Evolutionary conservation across 495 filamentous ascomycete species (phyloP).

Genomic region (Hypoxylon fragiforme): DNA sequence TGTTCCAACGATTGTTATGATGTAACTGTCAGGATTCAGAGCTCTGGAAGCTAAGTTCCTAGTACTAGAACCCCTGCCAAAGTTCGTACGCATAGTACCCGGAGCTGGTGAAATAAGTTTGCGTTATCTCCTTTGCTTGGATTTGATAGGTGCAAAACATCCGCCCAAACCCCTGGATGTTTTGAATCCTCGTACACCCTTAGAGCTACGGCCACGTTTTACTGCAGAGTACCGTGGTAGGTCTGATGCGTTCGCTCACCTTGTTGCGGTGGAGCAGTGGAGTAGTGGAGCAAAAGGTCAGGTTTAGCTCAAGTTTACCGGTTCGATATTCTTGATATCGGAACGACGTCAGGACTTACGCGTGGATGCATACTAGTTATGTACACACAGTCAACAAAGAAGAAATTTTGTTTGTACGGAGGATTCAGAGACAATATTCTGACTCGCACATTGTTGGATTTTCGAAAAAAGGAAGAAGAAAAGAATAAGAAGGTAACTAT

Average conservation of each 20-base stretch:
- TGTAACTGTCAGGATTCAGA: background rate
- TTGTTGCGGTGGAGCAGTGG: conserved; percentile 16
- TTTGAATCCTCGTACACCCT: conserved; percentile 11
- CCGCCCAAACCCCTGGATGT: no score
- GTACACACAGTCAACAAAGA: conserved; percentile 16
- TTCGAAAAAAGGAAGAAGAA: background rate
- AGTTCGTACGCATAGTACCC: background rate
- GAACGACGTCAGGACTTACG: conserved; percentile 19
- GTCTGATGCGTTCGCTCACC: conserved; percentile 10
- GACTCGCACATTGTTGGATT: conserved; percentile 4
- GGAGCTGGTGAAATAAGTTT: background rate
- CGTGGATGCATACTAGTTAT: no score
- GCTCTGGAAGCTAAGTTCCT: no score
- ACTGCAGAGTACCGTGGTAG: conserved; percentile 9
- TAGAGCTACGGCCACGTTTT: conserved; percentile 34
- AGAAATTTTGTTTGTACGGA: background rate
- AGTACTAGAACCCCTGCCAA: no score
- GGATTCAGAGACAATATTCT: conserved; percentile 6
- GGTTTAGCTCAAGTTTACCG: background rate
- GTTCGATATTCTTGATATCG: conserved; percentile 7
- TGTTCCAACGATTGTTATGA: background rate
- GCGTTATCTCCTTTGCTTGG: background rate
- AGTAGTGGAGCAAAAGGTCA: background rate
- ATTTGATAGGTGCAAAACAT: no score
- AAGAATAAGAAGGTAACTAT: no score